These are phyloP conservation scores for Porogramme epimiltina DNA, from an alignment of 1,284 basidiomycete species.

Conservation along the genomic window DNA sequence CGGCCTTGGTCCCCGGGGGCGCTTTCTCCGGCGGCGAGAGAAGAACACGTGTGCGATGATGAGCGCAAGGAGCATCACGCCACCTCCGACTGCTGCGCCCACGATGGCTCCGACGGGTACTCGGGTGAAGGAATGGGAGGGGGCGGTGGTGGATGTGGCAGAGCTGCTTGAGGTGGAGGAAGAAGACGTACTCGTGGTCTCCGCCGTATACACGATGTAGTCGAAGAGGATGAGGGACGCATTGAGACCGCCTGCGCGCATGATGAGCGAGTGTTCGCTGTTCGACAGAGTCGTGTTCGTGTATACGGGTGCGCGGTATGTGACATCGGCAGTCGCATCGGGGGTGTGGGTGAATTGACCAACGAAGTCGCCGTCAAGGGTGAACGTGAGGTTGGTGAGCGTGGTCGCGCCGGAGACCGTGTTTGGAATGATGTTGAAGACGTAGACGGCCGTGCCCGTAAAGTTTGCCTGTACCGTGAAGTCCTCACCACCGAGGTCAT, in stretches of 20 bases:
- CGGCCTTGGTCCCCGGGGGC: too few relatives aligned
- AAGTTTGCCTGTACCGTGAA: neutral
- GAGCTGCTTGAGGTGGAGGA: too few relatives aligned
- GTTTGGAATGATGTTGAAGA: slow-evolving; percentile 8
- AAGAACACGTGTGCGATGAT: too few relatives aligned
- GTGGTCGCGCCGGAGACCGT: neutral
- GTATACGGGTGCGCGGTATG: neutral
- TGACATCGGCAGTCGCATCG: neutral
- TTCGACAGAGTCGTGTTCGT: neutral
- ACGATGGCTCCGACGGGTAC: too few relatives aligned
- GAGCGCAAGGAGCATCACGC: too few relatives aligned
- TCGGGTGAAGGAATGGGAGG: too few relatives aligned
- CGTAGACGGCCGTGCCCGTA: slow-evolving; percentile 10
- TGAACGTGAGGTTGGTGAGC: slow-evolving; percentile 3
- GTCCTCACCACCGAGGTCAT: neutral
- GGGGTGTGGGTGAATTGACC: neutral
- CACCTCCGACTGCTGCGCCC: too few relatives aligned
- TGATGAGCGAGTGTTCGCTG: neutral
- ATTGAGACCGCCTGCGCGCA: neutral
- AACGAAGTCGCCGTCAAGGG: slow-evolving; percentile 1
- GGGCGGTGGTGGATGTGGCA: too few relatives aligned
- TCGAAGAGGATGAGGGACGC: slow-evolving; percentile 9
- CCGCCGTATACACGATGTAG: slow-evolving; percentile 6
- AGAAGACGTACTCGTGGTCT: too few relatives aligned
- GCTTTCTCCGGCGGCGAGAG: too few relatives aligned